Evolutionary conservation across 139 green algal genomes (phyloP).

Genomic region (Coelastrella sp.): DNA sequence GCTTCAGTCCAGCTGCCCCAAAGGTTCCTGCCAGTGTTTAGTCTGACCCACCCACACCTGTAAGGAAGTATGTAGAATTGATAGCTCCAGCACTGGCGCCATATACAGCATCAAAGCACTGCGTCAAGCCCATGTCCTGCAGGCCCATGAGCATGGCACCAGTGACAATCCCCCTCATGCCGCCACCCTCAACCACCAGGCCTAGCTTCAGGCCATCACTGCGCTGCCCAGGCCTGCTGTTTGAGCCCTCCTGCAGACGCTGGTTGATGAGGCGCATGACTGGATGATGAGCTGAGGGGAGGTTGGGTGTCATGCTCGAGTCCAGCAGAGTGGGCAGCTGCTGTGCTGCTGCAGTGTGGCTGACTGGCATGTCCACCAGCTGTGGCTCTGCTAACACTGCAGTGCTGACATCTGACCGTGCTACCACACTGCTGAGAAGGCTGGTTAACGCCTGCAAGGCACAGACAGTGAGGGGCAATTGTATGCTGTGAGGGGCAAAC

Average conservation of each 20-base stretch:
- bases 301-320: not conserved
- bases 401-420: not conserved
- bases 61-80: constrained; percentile 92
- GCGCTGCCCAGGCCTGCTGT: constrained; percentile 63
- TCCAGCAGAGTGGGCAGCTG: not conserved
- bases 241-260: constrained; percentile 42
- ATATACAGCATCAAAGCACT: constrained; percentile 92
- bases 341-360: not conserved
- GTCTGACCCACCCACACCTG: constrained; percentile 24
- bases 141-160: constrained; percentile 82
- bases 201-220: constrained; percentile 81
- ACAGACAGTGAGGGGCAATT: not conserved
- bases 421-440: not conserved
- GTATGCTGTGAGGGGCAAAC: no score
- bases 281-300: constrained; percentile 62
- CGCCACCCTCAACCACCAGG: constrained; percentile 92
- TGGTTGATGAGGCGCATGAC: constrained; percentile 71
- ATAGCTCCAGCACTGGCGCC: constrained; percentile 89
- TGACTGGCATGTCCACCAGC: not conserved
- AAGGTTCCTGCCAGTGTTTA: no score
- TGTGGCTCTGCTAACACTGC: not conserved
- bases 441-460: constrained; percentile 9
- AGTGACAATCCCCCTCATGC: constrained; percentile 84
- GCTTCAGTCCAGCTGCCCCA: no score
- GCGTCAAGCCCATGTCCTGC: constrained; percentile 68